Evolutionary conservation across 768 basidiomycete species (phyloP), one percentile per base, ranked within the genome.

Genomic region (Lactarius deliciosus): DNA sequence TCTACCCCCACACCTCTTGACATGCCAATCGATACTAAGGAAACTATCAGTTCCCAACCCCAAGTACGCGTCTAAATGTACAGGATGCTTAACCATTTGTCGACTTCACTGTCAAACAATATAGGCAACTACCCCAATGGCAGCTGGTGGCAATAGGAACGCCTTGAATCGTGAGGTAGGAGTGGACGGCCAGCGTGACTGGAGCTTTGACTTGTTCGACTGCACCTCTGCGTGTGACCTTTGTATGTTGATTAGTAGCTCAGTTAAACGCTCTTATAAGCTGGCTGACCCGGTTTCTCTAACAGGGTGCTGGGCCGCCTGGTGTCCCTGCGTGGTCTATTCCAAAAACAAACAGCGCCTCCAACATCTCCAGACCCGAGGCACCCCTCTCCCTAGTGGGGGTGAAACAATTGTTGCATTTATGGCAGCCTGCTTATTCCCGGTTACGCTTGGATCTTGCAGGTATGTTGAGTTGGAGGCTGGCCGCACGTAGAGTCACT

Each of bases 291-390:
- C 0, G 34, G 30, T 61, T 53, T 10, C 20, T 6, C 20, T 16
- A 30, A 7, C 20, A 81, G 81, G 76, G 66, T 64, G 77, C 47
- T 65, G 77, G 11, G 69, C 81, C 0, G 76, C 70, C 40, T 82
- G 72, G 70, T 79, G 75, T 74, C 81, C 82, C 0, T 82, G 80
- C 71, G 68, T 81, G 61, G 70, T 76, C 45, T 81, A 81, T 70
- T 71, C 74, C 45, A 72, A 78, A 67, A 77, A 77, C 72, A 81
- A 79, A 70, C 73, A 73, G 28, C 80, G 82, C 62, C 72, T 76
- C 50, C 76, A 79, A 22, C 75, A 80, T 61, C 73, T 83, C 41
- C 69, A 75, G 30, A 56, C 45, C 2, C 71, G 78, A 30, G 81
- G 79, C 32, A 68, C 66, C 30, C 77, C 79, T 25, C 77, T 80